phyloP scores from a whole-genome alignment of 2,329 filamentous ascomycete species.

The Rosellinia necatrix region DNA sequence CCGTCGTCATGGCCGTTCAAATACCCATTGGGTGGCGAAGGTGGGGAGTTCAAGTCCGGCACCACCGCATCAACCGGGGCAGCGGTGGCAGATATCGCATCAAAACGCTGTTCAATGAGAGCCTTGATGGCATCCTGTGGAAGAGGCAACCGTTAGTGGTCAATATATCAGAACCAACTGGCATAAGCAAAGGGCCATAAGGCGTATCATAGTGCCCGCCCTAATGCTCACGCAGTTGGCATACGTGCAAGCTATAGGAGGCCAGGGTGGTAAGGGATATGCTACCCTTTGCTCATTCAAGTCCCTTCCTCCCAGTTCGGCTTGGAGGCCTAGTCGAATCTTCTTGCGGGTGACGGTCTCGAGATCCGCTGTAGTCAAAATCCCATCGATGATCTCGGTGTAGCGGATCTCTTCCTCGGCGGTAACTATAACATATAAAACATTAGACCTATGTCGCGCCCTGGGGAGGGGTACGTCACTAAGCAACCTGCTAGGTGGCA shows the following conservation, averaged over 20 bases:
- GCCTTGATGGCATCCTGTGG: slow-evolving; percentile 69
- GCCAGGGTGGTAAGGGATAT: background rate
- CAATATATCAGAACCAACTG: background rate
- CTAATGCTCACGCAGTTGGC: background rate
- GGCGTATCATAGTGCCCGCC: background rate
- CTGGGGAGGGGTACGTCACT: background rate
- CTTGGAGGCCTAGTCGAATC: slow-evolving; percentile 61
- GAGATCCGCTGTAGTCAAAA: slow-evolving; percentile 62
- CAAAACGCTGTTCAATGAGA: slow-evolving; percentile 75
- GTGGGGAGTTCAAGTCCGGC: slow-evolving; percentile 30
- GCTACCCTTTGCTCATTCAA: slow-evolving; percentile 62
- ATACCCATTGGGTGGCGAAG: slow-evolving; percentile 32
- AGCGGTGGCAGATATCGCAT: slow-evolving; percentile 63
- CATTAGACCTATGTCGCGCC: slow-evolving; percentile 13
- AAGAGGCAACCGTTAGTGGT: slow-evolving; percentile 3
- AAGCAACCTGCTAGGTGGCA: background rate
- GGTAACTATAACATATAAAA: slow-evolving; percentile 48
- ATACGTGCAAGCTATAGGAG: background rate
- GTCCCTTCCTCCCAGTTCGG: slow-evolving; percentile 59
- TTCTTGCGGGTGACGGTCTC: slow-evolving; percentile 68
- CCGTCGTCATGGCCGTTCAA: slow-evolving; percentile 39
- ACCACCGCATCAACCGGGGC: slow-evolving; percentile 35
- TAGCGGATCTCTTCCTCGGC: slow-evolving; percentile 56
- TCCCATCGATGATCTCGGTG: slow-evolving; percentile 63
- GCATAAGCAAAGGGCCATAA: background rate